Base-by-base conservation (phyloP, 2,329 filamentous ascomycete genomes). In the Curvularia sp. region DNA sequence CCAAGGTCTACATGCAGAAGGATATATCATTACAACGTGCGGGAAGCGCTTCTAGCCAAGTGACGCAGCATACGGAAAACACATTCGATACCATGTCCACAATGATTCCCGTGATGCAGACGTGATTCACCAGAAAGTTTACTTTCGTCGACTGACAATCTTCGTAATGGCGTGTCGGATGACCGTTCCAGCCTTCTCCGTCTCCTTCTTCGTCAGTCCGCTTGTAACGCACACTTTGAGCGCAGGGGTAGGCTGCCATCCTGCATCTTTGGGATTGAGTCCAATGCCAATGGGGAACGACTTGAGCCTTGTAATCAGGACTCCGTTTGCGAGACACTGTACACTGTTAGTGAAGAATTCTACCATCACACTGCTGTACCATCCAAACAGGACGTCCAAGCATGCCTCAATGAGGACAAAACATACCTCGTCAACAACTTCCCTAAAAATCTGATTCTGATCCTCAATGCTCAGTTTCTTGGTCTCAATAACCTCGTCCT, bases 91-190 rank as follows among this genome's bases (percentile, higher is more conserved):
- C 27, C 30, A 45, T 56, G 23, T 30, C 43, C 23, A 13, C 41
- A 46, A 28, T n/a, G 18, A 18, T 38, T 34, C 10, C 28, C 38
- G 41, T 25, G n/a, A 21, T 43, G n/a, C 2, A 21, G 15, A 7
- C 19, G 3, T 19, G 9, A 19, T 36, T 19, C 5, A 15, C 12
- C 6, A 23, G 15, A 39, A 4, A 8, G 15, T 19, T n/a, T 70
- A 77, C 68, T 74, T 83, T 72, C 79, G 80, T 70, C 80, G 80
- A 68, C 82, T 85, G 84, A 99, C 87, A 60, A 98, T 87, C 80
- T 97, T 97, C 50, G 93, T 96, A 66, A 98, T 91, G 13, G 95
- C 94, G 79, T 97, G 93, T 59, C 94, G 85, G 66, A 99, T 93
- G 9, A 86, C 88, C 7, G 89, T 87, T 13, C 93, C 95, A 0